Base-by-base conservation (phyloP, 2,329 filamentous ascomycete species). In the Xylaria digitata region DNA sequence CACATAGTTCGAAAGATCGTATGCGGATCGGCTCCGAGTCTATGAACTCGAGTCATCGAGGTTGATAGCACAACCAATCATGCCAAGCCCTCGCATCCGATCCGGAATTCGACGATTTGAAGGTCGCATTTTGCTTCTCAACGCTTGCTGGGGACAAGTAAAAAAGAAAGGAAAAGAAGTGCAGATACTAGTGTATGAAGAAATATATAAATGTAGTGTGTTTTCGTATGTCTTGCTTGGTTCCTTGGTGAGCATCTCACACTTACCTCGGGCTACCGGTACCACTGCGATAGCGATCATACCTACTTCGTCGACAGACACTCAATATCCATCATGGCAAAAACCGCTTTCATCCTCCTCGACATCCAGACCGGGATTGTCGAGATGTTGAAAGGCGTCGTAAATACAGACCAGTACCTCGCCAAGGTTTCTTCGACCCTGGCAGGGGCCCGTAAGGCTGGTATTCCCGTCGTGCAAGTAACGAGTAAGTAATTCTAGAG, bases 291-390 rank as follows among this genome's bases (percentile, higher is more conserved):
- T 4, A 46, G 2, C 2, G 1, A 53, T 42, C 40, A 58, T 6
- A 54, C 32, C 11, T 8, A 54, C 42, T 40, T 2, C 19, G 6
- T 37, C 26, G 46, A 58, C 43, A 37, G 40, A 54, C 13, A 30
- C 21, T 37, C 17, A 26, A 57, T 57, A 61, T 66, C 49, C 63
- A 70, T 37, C 43, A 76, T 76, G 74, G 65, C 56, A 4, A 72
- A 72, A 54, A 76, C 76, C 6, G 77, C 77, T 7, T 71, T 80
- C 6, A 70, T 81, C 43, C 67, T 80, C 53, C 75, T 81, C 50
- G 79, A 80, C 69, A 43, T 80, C 50, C 78, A 80, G 67, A 73
- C 68, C 19, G 77, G 75, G 49, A 71, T 75, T 46, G 9, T 80
- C 42, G 65, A 73, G 21, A 71, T 66, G 26, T 23, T 78, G 17